A percentile compares a stretch with the other conserved stretches of the same genome.
phyloP scores from a whole-genome alignment of 2,329 filamentous ascomycete species.

The Lizonia empirigonia region DNA sequence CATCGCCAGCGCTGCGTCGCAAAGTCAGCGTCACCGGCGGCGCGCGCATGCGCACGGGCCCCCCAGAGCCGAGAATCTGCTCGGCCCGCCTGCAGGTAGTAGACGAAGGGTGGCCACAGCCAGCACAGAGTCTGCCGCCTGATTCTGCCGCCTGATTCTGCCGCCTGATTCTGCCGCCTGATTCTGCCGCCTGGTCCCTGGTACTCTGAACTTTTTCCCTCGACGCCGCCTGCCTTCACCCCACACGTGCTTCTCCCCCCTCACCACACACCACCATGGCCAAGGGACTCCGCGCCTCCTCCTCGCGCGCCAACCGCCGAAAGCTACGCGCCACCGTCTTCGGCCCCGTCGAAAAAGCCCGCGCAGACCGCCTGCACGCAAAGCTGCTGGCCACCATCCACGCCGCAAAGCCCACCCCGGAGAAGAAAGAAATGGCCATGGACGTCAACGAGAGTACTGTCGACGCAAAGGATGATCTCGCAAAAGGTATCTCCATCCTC shows the following conservation, averaged over 20 bases:
- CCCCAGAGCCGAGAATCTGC: neutral
- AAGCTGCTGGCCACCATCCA: slow-evolving; percentile 82
- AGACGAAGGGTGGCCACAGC: too few species aligned
- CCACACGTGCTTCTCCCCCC: slow-evolving; percentile 11
- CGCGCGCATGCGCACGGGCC: slow-evolving; percentile 24
- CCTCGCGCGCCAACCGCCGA: slow-evolving; percentile 81
- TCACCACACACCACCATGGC: slow-evolving; percentile 67
- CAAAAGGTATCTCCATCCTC: slow-evolving; percentile 43
- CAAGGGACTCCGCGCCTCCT: slow-evolving; percentile 80
- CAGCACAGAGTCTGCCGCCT: too few species aligned
- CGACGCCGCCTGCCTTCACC: slow-evolving; percentile 2
- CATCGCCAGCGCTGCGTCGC: slow-evolving; percentile 21
- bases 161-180: too few species aligned
- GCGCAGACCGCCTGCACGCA: slow-evolving; percentile 81
- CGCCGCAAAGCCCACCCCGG: slow-evolving; percentile 68
- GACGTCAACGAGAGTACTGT: slow-evolving; percentile 49
- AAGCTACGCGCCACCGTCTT: slow-evolving; percentile 82
- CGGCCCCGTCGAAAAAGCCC: slow-evolving; percentile 77
- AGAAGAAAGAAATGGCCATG: slow-evolving; percentile 53
- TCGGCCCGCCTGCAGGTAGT: slow-evolving; percentile 7
- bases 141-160: too few species aligned
- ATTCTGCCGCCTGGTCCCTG: slow-evolving; percentile 9
- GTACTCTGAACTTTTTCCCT: slow-evolving; percentile 14
- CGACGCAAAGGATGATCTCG: slow-evolving; percentile 33
- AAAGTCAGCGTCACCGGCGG: slow-evolving; percentile 38